Conservation (phyloP, 768 basidiomycete species). For the Lentinula sp. region DNA sequence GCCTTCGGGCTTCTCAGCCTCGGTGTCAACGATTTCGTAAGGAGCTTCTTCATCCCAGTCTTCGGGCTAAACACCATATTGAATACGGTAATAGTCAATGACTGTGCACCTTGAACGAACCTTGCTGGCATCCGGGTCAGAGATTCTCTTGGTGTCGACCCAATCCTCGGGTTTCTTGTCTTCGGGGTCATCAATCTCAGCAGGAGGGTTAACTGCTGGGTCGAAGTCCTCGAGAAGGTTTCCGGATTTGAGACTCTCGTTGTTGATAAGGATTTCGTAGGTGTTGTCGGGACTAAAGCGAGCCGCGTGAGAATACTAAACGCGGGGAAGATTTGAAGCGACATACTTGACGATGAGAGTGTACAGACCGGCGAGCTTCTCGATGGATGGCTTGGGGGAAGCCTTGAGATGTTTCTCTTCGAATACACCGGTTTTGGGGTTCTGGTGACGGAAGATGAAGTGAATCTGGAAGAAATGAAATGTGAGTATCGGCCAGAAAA, state of each 20-base stretch:
- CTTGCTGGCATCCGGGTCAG: constrained; percentile 82
- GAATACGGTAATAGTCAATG: neutral
- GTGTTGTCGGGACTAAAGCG: constrained; percentile 80
- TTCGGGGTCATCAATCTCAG: constrained; percentile 89
- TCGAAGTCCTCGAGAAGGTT: constrained; percentile 90
- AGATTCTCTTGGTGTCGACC: constrained; percentile 86
- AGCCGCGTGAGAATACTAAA: neutral
- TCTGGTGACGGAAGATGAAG: constrained; percentile 99
- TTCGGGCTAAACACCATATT: constrained; percentile 50
- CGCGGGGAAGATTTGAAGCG: neutral
- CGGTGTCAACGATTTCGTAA: constrained; percentile 82
- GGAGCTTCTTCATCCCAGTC: constrained; percentile 99
- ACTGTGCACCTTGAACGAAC: constrained; percentile 25
- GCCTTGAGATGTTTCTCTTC: constrained; percentile 95
- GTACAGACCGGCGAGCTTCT: constrained; percentile 90
- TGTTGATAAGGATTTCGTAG: constrained; percentile 88
- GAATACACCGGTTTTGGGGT: constrained; percentile 83
- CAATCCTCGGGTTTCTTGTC: constrained; percentile 90
- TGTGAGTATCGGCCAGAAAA: constrained; percentile 1
- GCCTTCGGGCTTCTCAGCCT: constrained; percentile 86
- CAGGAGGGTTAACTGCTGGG: constrained; percentile 86
- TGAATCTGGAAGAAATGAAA: constrained; percentile 55
- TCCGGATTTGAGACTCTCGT: constrained; percentile 73
- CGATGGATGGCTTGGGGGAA: constrained; percentile 80
- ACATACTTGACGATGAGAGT: constrained; percentile 88